Base-by-base conservation (phyloP, 768 basidiomycete genomes). In the Boletus eberwhitei region DNA sequence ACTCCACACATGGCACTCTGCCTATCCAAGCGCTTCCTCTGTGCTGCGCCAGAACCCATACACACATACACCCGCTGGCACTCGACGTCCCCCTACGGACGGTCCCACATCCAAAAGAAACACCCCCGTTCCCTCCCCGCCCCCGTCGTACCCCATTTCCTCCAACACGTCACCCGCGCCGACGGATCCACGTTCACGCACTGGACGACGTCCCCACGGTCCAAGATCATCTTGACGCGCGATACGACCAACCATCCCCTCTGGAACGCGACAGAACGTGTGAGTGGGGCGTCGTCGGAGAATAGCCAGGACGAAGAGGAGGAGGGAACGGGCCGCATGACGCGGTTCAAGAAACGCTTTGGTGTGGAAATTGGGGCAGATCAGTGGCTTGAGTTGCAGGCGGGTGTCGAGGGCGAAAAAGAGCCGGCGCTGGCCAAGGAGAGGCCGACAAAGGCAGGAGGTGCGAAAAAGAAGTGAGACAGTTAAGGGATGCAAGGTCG, bases 151-250 rank as follows among this genome's bases (percentile, higher is more conserved):
- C 90, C 91, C 34, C 87, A 87, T 59, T 96, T 87, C 71, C 87
- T 90, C 4, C 92, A 94, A 71, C 82, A 79, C 59, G 88, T 96
- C 56, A 80, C 91, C 53, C 85, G 90, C 60, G 85, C 92, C 0
- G 94, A 96, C 73, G 93, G 94, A 12, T 88, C 90, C 26, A 90
- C 88, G 1, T 93, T 91, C 69, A 84, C 82, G 5, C 90, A 94
- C 61, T 89, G 87, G 81, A 91, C 89, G 13, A 95, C 93, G 1
- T 92, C 93, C 0, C 93, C 94, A 0, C 85, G 85, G 7, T 86
- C 87, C 4, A 70, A 82, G 36, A 80, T 92, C 43, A 82, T 85
- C 36, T 77, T 95, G 44, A 90, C 93, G 19, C 84, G 93, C 39
- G 93, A 96, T 64, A 86, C 90, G 47, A 90, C 89, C 16, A 97